Conservation (phyloP, 2,329 filamentous ascomycete species). For the Elsinoe batatas region DNA sequence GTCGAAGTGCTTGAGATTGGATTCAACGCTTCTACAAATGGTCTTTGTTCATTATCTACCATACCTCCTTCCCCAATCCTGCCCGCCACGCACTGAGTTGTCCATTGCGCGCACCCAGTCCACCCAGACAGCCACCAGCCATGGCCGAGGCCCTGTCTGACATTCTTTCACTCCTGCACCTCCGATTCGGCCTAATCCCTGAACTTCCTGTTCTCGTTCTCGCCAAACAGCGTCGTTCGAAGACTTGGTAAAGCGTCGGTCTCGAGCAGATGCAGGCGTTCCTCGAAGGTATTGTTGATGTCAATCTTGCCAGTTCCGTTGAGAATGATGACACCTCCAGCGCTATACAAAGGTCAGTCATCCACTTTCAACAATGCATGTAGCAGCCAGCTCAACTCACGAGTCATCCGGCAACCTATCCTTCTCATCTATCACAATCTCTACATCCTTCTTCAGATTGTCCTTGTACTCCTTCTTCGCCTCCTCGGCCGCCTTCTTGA, state of each 20-base stretch:
- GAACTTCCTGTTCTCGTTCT: slow-evolving; percentile 94
- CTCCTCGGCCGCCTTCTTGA: slow-evolving; percentile 67
- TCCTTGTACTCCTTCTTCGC: slow-evolving; percentile 79
- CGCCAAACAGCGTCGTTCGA: slow-evolving; percentile 78
- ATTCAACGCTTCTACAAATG: neutral
- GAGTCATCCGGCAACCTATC: slow-evolving; percentile 69
- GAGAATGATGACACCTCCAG: slow-evolving; percentile 72
- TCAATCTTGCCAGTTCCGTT: slow-evolving; percentile 88
- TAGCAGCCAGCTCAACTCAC: too few relatives aligned
- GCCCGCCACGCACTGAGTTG: too few relatives aligned
- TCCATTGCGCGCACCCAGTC: too few relatives aligned
- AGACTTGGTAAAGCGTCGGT: slow-evolving; percentile 75
- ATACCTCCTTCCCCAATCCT: neutral
- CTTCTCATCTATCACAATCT: slow-evolving; percentile 65
- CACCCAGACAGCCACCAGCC: too few relatives aligned
- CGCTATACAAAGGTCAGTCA: too few relatives aligned
- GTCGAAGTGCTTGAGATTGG: neutral
- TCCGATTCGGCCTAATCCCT: slow-evolving; percentile 53
- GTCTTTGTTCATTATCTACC: slow-evolving; percentile 3
- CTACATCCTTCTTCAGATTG: slow-evolving; percentile 54
- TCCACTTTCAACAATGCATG: too few relatives aligned
- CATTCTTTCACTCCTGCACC: too few relatives aligned
- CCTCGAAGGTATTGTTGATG: slow-evolving; percentile 96
- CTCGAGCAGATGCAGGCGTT: slow-evolving; percentile 76
- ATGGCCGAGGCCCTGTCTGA: too few relatives aligned